These are phyloP conservation scores for Penicillium aurantiogriseum DNA, from an alignment of 2,329 filamentous ascomycete species.

Conservation along the genomic window DNA sequence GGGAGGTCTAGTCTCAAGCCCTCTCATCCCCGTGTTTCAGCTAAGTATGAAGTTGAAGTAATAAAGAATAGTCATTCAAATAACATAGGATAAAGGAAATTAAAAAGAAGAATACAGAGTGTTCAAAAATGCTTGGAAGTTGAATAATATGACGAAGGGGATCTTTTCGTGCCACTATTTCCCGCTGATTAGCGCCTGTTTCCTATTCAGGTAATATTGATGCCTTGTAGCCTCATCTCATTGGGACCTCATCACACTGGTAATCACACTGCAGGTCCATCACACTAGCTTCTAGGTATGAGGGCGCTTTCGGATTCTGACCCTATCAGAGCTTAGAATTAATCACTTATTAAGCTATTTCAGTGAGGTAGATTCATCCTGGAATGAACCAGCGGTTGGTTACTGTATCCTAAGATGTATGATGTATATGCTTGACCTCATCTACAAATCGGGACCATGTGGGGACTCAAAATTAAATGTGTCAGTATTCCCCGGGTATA, in stretches of 20 bases:
- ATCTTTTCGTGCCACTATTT: neutral
- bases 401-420: neutral
- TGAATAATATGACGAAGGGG: neutral
- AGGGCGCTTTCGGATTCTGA: neutral
- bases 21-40: neutral
- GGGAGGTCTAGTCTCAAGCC: neutral
- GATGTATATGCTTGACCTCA: neutral
- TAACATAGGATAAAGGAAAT: neutral
- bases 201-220: neutral
- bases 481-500: neutral
- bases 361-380: neutral
- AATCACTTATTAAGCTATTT: no score
- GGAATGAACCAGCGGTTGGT: neutral
- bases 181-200: constrained; percentile 1
- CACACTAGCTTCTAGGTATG: neutral
- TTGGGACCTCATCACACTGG: neutral
- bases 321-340: neutral
- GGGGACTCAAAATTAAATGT: neutral
- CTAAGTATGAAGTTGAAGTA: neutral
- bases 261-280: neutral
- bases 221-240: constrained; percentile 1
- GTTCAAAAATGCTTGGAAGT: neutral
- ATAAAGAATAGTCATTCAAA: neutral
- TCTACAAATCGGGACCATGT: neutral
- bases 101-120: neutral